These are phyloP conservation scores for Solanum bulbocastanum DNA, from an alignment of 257 asterid genomes.

Conservation along the genomic window DNA sequence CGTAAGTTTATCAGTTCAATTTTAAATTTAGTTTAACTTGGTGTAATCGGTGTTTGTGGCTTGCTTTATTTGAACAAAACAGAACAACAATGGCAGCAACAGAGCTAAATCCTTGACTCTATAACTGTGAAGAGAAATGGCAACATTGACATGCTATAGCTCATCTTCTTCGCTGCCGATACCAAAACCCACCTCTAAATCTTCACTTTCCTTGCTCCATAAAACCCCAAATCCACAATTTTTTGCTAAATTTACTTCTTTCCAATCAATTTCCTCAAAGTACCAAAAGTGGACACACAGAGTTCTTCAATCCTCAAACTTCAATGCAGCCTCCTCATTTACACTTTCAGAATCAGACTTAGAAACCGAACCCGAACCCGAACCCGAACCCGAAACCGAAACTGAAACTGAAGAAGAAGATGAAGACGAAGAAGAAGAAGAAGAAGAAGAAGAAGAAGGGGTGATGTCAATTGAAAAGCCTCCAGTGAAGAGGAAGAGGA, in stretches of 20 bases:
- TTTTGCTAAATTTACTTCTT: background rate
- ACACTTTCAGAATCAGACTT: slow-evolving; percentile 14
- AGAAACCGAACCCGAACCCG: slow-evolving; percentile 26
- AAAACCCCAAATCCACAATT: background rate
- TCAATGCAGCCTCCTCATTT: slow-evolving; percentile 6
- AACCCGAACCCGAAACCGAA: slow-evolving; percentile 15
- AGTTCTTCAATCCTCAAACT: slow-evolving; percentile 13
- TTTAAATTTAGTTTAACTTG: background rate
- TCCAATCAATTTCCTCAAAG: background rate
- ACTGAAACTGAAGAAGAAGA: background rate
- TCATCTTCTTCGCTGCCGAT: background rate
- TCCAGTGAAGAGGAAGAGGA: slow-evolving; percentile 25
- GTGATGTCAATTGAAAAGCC: slow-evolving; percentile 2
- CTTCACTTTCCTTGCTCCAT: slow-evolving; percentile 13
- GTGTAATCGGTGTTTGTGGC: background rate
- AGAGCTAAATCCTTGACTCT: background rate
- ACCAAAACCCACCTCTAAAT: slow-evolving; percentile 4
- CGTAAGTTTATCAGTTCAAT: background rate
- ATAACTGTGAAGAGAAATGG: background rate
- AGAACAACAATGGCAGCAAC: background rate
- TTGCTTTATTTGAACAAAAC: background rate
- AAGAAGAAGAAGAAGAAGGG: slow-evolving; percentile 14
- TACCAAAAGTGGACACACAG: background rate
- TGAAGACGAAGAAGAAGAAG: slow-evolving; percentile 14
- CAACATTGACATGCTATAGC: background rate